These are phyloP conservation scores for Venturia nashicola DNA, from an alignment of 2,329 filamentous ascomycete genomes.

Conservation along the genomic window DNA sequence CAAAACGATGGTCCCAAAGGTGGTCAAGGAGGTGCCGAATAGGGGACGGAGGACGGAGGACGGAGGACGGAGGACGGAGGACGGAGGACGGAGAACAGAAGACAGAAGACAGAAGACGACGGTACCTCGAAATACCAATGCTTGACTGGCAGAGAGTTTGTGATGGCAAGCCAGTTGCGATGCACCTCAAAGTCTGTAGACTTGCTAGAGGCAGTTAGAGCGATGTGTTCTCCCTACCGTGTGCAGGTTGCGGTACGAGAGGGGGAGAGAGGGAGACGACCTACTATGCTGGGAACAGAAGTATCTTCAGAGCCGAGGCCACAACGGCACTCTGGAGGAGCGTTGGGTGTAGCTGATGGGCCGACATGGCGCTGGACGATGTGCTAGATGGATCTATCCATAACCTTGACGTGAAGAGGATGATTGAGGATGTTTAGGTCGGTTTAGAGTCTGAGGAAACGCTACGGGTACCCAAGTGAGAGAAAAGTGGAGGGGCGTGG, in stretches of 20 bases:
- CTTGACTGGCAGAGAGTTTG: slow-evolving; percentile 71
- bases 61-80: neutral
- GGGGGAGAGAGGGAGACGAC: slow-evolving; percentile 23
- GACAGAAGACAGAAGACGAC: too few species aligned
- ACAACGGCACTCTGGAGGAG: slow-evolving; percentile 78
- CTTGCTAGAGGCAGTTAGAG: slow-evolving; percentile 50
- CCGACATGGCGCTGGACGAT: neutral
- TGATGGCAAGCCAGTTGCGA: slow-evolving; percentile 96
- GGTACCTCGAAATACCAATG: slow-evolving; percentile 88
- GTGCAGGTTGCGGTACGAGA: too few species aligned
- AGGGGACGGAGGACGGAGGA: neutral
- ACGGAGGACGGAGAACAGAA: neutral
- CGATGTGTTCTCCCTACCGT: slow-evolving; percentile 14
- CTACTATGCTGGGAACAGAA: slow-evolving; percentile 90
- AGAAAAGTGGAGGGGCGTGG: too few species aligned
- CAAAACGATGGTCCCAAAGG: neutral
- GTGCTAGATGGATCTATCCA: neutral
- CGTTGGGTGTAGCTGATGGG: slow-evolving; percentile 62
- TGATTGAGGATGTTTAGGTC: too few species aligned
- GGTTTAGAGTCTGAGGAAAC: too few species aligned
- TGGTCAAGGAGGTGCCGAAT: neutral
- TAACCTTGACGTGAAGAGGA: neutral
- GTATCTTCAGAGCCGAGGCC: slow-evolving; percentile 77
- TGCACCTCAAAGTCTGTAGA: slow-evolving; percentile 99
- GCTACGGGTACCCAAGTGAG: too few species aligned